Percentiles rank a stretch among this genome's conserved stretches.
These are phyloP conservation scores for Thielaviopsis punctulata DNA, from an alignment of 2,329 filamentous ascomycete genomes.

Conservation along the genomic window DNA sequence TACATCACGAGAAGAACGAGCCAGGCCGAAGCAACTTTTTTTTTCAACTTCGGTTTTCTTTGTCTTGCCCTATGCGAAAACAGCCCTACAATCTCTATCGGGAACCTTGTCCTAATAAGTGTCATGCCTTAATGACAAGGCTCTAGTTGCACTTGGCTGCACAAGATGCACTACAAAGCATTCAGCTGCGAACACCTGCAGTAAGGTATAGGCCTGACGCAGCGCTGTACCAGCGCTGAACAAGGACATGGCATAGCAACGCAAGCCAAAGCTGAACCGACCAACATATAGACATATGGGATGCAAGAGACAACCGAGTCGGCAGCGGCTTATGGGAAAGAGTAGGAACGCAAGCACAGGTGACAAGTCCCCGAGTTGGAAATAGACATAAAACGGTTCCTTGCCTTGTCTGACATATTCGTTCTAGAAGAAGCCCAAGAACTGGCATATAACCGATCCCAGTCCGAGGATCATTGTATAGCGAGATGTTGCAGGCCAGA, in stretches of 20 bases:
- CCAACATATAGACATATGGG: too few relatives aligned
- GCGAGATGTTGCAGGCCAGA: too few relatives aligned
- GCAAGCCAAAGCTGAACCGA: background rate
- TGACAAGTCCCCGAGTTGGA: background rate
- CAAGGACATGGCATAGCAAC: background rate
- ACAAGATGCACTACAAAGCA: background rate
- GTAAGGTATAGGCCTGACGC: background rate
- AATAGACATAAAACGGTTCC: background rate
- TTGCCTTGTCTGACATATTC: background rate
- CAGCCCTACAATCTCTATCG: background rate
- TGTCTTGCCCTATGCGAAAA: background rate
- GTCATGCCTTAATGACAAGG: too few relatives aligned
- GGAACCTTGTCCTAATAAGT: background rate
- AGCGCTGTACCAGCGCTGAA: background rate
- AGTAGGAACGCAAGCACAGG: background rate
- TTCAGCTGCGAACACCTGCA: background rate
- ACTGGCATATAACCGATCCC: background rate
- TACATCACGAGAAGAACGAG: too few relatives aligned
- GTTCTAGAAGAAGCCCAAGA: background rate
- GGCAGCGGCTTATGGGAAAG: background rate
- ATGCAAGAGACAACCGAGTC: background rate
- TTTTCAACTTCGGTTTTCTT: too few relatives aligned
- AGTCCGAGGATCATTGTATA: background rate
- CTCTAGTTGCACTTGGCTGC: background rate
- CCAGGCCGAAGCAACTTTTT: too few relatives aligned